phyloP scores from a whole-genome alignment of 305 asterid species.

The Ilex paraguariensis region DNA sequence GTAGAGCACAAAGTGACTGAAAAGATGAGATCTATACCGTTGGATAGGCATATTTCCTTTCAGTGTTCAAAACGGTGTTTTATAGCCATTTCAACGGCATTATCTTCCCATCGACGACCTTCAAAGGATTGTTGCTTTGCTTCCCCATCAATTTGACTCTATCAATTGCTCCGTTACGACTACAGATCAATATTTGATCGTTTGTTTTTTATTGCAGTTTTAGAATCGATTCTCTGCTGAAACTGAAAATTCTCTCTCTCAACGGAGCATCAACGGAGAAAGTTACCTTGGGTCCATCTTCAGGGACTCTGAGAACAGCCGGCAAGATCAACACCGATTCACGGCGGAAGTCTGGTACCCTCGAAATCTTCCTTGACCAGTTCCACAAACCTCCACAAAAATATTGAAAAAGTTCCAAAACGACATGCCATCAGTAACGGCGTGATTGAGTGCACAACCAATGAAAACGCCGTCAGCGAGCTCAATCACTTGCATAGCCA shows the following conservation, averaged over 20 bases:
- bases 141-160: slow-evolving; percentile 19
- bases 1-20: slow-evolving; percentile 34
- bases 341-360: slow-evolving; percentile 38
- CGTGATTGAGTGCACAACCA: slow-evolving; percentile 46
- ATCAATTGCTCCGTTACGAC: slow-evolving; percentile 1
- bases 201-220: slow-evolving; percentile 30
- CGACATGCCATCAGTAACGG: slow-evolving; percentile 14
- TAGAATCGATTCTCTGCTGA: slow-evolving; percentile 36
- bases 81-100: slow-evolving; percentile 30
- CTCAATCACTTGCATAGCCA: slow-evolving; percentile 47
- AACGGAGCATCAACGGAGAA: slow-evolving; percentile 36
- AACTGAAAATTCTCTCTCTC: slow-evolving; percentile 39
- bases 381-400: slow-evolving; percentile 42
- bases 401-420: not conserved
- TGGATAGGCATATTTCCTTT: slow-evolving; percentile 2
- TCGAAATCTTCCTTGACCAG: slow-evolving; percentile 21
- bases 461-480: slow-evolving; percentile 42
- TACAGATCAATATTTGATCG: slow-evolving; percentile 15
- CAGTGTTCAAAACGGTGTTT: slow-evolving; percentile 20
- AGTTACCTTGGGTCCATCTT: slow-evolving; percentile 19
- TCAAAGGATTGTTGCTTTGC: slow-evolving; percentile 25
- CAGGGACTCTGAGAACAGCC: slow-evolving; percentile 36
- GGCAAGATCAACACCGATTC: slow-evolving; percentile 33
- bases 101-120: slow-evolving; percentile 23
- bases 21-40: slow-evolving; percentile 38